Conservation (phyloP, 1,284 basidiomycete species). For the Sporisorium reilianum region DNA sequence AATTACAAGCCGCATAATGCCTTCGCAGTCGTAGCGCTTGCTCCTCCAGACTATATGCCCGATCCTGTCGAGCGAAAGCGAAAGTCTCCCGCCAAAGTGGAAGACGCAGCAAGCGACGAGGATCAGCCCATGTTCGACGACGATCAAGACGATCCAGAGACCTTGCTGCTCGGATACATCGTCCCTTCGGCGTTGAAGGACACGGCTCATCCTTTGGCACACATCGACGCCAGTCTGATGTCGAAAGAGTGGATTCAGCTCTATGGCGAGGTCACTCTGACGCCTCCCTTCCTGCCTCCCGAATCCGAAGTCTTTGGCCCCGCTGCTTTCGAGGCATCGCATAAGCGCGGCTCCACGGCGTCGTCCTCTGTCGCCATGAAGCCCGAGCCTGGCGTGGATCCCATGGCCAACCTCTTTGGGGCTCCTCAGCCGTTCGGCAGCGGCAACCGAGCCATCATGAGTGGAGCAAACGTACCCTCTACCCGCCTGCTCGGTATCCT, state of each 20-base stretch:
- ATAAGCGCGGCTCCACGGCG: neutral
- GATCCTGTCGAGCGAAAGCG: neutral
- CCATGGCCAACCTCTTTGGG: neutral
- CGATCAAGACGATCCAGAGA: conserved; percentile 15
- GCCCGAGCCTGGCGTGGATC: conserved; percentile 3
- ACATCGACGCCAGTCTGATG: conserved; percentile 27
- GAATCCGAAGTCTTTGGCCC: conserved; percentile 22
- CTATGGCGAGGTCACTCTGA: conserved; percentile 45
- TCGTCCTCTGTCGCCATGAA: conserved; percentile 3
- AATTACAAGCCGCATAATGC: conserved; percentile 12
- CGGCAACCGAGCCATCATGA: neutral
- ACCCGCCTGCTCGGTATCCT: conserved; percentile 36
- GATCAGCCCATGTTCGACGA: neutral
- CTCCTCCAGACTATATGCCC: conserved; percentile 22
- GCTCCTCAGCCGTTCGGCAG: neutral
- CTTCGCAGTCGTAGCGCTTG: conserved; percentile 28
- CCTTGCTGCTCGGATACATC: conserved; percentile 32
- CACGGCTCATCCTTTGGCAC: conserved; percentile 19
- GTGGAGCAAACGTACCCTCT: conserved; percentile 5
- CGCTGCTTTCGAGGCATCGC: conserved; percentile 1
- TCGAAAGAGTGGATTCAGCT: conserved; percentile 42
- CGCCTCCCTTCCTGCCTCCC: conserved; percentile 40
- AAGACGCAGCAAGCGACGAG: neutral
- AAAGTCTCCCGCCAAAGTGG: neutral
- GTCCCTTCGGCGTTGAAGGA: conserved; percentile 38